phyloP scores from a whole-genome alignment of 495 filamentous ascomycete genomes.

The Hyaloscypha bicolor region DNA sequence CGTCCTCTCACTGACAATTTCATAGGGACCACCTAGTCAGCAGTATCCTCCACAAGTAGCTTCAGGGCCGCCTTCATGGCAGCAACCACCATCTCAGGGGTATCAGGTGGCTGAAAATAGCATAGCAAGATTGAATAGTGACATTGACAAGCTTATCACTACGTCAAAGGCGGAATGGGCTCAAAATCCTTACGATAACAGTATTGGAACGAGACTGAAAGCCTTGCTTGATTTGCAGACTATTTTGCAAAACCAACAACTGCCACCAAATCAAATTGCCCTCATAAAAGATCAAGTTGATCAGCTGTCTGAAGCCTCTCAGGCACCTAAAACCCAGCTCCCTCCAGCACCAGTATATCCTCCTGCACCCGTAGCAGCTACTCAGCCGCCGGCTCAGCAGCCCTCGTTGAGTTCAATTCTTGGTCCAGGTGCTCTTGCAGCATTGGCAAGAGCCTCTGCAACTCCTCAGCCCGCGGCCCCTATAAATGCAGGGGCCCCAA shows the following conservation, averaged over 20 bases:
- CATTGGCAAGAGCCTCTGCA: constrained; percentile 46
- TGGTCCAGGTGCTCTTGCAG: constrained; percentile 54
- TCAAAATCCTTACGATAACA: constrained; percentile 69
- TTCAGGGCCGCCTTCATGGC: constrained; percentile 20
- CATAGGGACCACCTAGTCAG: constrained; percentile 23
- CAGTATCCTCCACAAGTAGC: constrained; percentile 23
- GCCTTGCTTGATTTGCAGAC: constrained; percentile 84
- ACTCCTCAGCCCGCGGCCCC: constrained; percentile 48
- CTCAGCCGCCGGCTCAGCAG: constrained; percentile 38
- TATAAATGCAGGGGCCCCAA: constrained; percentile 37
- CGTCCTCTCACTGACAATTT: not conserved
- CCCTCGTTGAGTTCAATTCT: constrained; percentile 51
- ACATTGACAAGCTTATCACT: constrained; percentile 75
- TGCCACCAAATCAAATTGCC: constrained; percentile 78
- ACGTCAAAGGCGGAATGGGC: constrained; percentile 71
- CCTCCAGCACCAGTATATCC: constrained; percentile 30
- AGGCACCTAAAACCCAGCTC: constrained; percentile 21
- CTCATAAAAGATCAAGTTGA: constrained; percentile 79
- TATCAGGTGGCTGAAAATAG: constrained; percentile 40
- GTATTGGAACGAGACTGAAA: constrained; percentile 75
- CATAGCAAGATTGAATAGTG: constrained; percentile 75
- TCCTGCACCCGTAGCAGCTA: constrained; percentile 23
- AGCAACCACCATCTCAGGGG: constrained; percentile 24
- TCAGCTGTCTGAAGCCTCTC: constrained; percentile 52
- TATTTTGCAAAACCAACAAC: constrained; percentile 75